Conservation (phyloP, 176 grass and related monocot genomes). For the Saccharum spontaneum region DNA sequence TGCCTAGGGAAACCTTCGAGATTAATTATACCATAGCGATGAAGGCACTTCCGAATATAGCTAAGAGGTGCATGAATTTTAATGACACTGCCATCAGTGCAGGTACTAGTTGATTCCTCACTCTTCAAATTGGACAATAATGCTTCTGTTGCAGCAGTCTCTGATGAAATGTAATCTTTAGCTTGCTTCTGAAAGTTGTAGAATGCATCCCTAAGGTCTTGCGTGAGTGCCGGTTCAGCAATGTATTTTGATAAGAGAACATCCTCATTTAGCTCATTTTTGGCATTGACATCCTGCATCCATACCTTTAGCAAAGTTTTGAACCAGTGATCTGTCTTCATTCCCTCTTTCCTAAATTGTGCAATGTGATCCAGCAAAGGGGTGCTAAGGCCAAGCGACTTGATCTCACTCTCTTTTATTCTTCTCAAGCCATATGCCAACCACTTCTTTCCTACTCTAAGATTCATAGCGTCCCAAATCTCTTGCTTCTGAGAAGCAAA, state of each 20-base stretch:
- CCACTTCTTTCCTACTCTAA: conserved; percentile 96
- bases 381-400: conserved; percentile 76
- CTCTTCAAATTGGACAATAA: conserved; percentile 52
- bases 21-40: conserved; percentile 81
- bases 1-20: conserved; percentile 79
- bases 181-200: conserved; percentile 85
- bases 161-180: conserved; percentile 60
- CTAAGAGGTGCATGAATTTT: conserved; percentile 69
- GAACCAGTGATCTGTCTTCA: conserved; percentile 98
- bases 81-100: conserved; percentile 35
- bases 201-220: conserved; percentile 80
- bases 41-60: conserved; percentile 67
- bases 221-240: conserved; percentile 67
- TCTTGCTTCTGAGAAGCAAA: conserved; percentile 93
- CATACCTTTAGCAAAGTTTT: conserved; percentile 89
- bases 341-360: conserved; percentile 87
- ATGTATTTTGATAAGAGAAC: conserved; percentile 88
- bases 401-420: conserved; percentile 96
- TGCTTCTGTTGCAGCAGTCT: conserved; percentile 54
- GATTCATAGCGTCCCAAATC: conserved; percentile 84
- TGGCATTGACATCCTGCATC: conserved; percentile 83
- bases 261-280: conserved; percentile 63
- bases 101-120: conserved; percentile 34
- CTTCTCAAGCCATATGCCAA: conserved; percentile 85
- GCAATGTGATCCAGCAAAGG: conserved; percentile 83